Evolutionary conservation across 2,329 filamentous ascomycete species (phyloP).

Genomic region (Penicillium hesseltinei): DNA sequence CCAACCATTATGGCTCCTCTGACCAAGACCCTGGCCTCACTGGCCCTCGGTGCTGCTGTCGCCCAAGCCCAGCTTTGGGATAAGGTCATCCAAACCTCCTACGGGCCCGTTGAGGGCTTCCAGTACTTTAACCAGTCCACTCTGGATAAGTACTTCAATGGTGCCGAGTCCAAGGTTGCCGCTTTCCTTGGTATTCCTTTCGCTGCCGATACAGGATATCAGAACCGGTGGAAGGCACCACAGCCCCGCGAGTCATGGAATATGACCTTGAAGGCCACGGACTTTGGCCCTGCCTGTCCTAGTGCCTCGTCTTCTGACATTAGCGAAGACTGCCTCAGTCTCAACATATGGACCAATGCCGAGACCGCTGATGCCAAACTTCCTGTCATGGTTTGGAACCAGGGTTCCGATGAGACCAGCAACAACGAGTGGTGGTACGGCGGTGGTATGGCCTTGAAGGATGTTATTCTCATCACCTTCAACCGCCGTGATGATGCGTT

Average conservation of each 20-base stretch:
- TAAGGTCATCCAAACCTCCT: slow-evolving; percentile 18
- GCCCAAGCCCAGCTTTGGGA: slow-evolving; percentile 23
- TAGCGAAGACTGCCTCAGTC: slow-evolving; percentile 34
- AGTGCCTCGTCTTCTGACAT: slow-evolving; percentile 14
- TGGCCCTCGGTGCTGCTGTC: slow-evolving; percentile 14
- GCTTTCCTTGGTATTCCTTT: slow-evolving; percentile 26
- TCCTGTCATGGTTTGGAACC: slow-evolving; percentile 32
- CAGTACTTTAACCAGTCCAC: slow-evolving; percentile 24
- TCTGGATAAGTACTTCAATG: slow-evolving; percentile 22
- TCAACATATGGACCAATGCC: slow-evolving; percentile 34
- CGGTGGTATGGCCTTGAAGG: slow-evolving; percentile 30
- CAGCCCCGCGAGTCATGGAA: slow-evolving; percentile 23
- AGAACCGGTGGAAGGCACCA: slow-evolving; percentile 27
- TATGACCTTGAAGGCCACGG: slow-evolving; percentile 18
- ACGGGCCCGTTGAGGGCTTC: slow-evolving; percentile 21
- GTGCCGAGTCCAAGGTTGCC: slow-evolving; percentile 20
- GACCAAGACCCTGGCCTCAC: slow-evolving; percentile 6
- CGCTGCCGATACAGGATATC: slow-evolving; percentile 25
- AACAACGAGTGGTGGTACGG: slow-evolving; percentile 27
- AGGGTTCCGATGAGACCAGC: slow-evolving; percentile 30
- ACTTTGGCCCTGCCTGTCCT: slow-evolving; percentile 20
- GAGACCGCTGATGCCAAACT: slow-evolving; percentile 21
- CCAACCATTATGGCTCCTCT: slow-evolving; percentile 7
- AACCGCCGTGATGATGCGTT: slow-evolving; percentile 30
- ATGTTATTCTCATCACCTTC: slow-evolving; percentile 31